Evolutionary conservation across 108 stramenopile genomes (phyloP), one percentile per base, ranked within the genome.

Genomic region (Aurantiochytrium sp.): DNA sequence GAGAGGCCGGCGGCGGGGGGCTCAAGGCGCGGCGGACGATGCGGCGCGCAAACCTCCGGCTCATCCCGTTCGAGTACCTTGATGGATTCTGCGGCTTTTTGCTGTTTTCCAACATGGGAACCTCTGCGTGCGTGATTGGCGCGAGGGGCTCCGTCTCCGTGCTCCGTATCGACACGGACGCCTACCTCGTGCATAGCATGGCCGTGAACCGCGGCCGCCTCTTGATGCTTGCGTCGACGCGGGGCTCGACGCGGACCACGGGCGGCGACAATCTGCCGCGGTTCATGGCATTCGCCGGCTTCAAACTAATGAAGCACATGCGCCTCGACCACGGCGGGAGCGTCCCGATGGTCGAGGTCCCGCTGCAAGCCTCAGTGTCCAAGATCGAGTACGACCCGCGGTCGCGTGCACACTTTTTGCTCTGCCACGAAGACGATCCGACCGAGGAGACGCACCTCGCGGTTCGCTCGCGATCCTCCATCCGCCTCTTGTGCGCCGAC

Each of bases 401-500:
- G 19, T 81, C 73, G n/a, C 73, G 73, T 48, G 39, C 73, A 42
- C 45, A 81, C 73, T 48, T 81, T 41, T 48, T 81, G 42, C 45
- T 81, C 42, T 81, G 73, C 45, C 45, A 41, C 39, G 73, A 48
- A 2, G 73, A 81, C 2, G 73, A 81, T 24, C 42, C 73, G 6
- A 21, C 24, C 2, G 73, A 81, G 45, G 73, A 81, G 73, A 37
- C 12, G n/a, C 42, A 41, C 12, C 24, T 81, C 6, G 73, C 73
- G n/a, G 73, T 81, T 3, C 73, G 73, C 39, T 37, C 73, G 45
- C 39, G 45, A 48, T 48, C 42, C 0, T 48, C 45, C 45, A 81
- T 81, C 39, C 39, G 73, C n/a, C 73, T 81, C 8, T n/a, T 81
- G 21, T 81, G 73, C 30, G 73, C 73, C n/a, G 73, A 81, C 3